phyloP scores from a whole-genome alignment of 2,329 filamentous ascomycete species.

The Decorospora gaudefroyi region DNA sequence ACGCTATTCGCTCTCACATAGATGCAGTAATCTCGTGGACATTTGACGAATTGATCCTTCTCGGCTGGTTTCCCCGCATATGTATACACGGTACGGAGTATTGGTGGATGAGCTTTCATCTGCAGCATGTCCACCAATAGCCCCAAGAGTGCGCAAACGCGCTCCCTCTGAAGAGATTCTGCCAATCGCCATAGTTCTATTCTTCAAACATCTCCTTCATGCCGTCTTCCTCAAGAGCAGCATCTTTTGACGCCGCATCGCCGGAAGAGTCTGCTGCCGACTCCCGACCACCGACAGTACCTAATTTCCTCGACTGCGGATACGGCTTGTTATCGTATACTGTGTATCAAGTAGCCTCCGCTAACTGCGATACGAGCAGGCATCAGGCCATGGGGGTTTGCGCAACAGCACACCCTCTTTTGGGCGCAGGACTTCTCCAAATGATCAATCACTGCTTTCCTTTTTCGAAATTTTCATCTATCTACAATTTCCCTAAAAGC shows the following conservation, averaged over 20 bases:
- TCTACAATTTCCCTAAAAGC: slow-evolving; percentile 9
- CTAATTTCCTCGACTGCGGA: slow-evolving; percentile 1
- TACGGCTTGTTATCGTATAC: too few species aligned
- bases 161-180: too few species aligned
- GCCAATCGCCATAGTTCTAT: too few species aligned
- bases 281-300: too few species aligned
- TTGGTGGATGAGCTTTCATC: slow-evolving; percentile 21
- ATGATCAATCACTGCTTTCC: slow-evolving; percentile 20
- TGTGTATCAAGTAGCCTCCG: slow-evolving; percentile 4
- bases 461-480: neutral
- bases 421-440: slow-evolving; percentile 12
- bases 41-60: slow-evolving; percentile 12
- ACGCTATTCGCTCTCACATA: slow-evolving; percentile 12
- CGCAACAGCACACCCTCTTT: slow-evolving; percentile 14
- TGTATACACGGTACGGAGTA: too few species aligned
- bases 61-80: slow-evolving; percentile 21
- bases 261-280: too few species aligned
- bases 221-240: too few species aligned
- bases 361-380: slow-evolving; percentile 12
- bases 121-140: slow-evolving; percentile 32
- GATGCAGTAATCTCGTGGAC: slow-evolving; percentile 15
- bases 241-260: too few species aligned
- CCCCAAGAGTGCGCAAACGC: too few species aligned
- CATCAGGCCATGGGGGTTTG: slow-evolving; percentile 13
- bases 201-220: too few species aligned